Conservation (phyloP, 148 eudicot species). For the Rhododendron molle region DNA sequence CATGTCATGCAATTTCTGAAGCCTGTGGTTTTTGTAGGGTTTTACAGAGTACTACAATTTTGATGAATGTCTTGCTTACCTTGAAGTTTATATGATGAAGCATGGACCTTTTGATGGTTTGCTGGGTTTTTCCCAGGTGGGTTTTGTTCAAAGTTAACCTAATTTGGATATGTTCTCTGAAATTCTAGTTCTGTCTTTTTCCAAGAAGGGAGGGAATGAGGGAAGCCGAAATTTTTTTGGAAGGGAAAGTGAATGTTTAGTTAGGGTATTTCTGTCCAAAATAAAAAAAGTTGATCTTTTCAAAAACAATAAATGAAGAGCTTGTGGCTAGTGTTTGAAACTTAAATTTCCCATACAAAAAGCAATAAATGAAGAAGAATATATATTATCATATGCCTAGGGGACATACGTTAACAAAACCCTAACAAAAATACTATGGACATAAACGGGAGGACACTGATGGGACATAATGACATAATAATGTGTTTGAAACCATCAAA, state of each 20-base stretch:
- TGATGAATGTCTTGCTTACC: constrained; percentile 16
- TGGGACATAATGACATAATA: no score
- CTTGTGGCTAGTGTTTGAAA: no score
- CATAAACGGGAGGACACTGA: background rate
- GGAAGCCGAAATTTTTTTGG: no score
- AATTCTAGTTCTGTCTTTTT: background rate
- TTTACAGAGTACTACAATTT: constrained; percentile 9
- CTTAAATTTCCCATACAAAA: no score
- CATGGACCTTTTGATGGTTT: constrained; percentile 25
- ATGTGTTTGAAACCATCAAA: background rate
- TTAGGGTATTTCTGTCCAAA: no score
- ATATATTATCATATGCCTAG: no score
- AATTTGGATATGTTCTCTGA: background rate
- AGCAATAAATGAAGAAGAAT: no score
- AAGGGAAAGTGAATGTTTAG: no score
- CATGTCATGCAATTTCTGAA: background rate
- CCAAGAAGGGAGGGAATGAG: background rate
- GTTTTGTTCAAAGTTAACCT: background rate
- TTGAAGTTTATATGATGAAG: constrained; percentile 20
- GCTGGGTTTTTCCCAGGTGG: constrained; percentile 24
- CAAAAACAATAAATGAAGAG: no score
- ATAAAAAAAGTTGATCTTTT: no score
- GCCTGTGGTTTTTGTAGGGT: background rate
- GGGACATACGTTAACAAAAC: no score
- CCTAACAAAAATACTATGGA: background rate